Evolutionary conservation across 2,329 filamentous ascomycete genomes (phyloP).

Genomic region (Colletotrichum plurivorum): DNA sequence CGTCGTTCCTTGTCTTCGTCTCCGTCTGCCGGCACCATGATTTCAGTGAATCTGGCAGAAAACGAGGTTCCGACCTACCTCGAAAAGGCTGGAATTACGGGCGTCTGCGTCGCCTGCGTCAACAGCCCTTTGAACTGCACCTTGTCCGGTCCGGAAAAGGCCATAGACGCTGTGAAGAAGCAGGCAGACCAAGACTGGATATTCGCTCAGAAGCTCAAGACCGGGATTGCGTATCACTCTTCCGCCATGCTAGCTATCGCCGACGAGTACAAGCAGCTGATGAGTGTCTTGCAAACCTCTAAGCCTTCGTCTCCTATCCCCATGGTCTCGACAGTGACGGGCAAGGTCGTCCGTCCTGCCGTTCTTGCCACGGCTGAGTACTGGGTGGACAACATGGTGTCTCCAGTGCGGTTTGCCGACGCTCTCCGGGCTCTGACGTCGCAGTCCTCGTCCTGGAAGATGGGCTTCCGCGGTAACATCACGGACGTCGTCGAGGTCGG

Average conservation of each 20-base stretch:
- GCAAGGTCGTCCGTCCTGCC: neutral
- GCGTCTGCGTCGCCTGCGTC: slow-evolving; percentile 53
- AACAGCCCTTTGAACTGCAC: slow-evolving; percentile 68
- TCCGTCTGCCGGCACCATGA: neutral
- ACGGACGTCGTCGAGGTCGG: slow-evolving; percentile 8
- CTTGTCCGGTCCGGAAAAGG: slow-evolving; percentile 62
- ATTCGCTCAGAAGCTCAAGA: slow-evolving; percentile 13
- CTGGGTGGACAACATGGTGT: slow-evolving; percentile 25
- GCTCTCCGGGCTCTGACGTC: slow-evolving; percentile 1
- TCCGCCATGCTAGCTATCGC: slow-evolving; percentile 5
- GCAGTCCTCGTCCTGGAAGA: neutral
- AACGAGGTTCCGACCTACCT: slow-evolving; percentile 45
- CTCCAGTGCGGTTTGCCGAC: slow-evolving; percentile 17
- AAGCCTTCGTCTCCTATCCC: slow-evolving; percentile 49
- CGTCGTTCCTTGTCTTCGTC: slow-evolving; percentile 12
- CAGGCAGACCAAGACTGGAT: slow-evolving; percentile 46
- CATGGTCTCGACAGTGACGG: slow-evolving; percentile 22
- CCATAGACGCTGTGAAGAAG: slow-evolving; percentile 56
- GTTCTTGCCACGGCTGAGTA: slow-evolving; percentile 48
- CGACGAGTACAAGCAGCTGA: neutral
- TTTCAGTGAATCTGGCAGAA: slow-evolving; percentile 58
- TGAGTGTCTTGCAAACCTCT: slow-evolving; percentile 28
- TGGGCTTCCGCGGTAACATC: slow-evolving; percentile 33
- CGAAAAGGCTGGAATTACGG: neutral
- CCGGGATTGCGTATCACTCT: slow-evolving; percentile 26